Conservation (phyloP, 257 asterid species). For the Solanum arcanum region DNA sequence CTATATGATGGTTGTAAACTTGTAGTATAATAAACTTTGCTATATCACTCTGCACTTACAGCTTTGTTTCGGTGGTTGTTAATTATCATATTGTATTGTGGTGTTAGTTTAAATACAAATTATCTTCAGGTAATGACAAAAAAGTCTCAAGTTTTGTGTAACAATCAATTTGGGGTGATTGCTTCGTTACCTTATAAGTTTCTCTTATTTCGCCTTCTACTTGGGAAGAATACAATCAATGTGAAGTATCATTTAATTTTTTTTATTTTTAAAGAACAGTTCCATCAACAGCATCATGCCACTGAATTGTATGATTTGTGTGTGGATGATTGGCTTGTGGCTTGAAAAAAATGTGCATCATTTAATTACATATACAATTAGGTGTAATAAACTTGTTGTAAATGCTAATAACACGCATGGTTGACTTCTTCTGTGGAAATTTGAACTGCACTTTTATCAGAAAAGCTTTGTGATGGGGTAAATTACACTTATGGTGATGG, state of each 20-base stretch:
- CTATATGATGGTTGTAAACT: neutral
- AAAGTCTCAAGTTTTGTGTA: neutral
- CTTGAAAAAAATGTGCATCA: too few relatives aligned
- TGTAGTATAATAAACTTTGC: neutral
- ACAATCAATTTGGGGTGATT: neutral
- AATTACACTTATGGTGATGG: neutral
- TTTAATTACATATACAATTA: too few relatives aligned
- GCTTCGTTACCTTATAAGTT: neutral
- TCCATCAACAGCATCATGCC: too few relatives aligned
- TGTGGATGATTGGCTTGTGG: too few relatives aligned
- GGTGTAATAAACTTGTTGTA: neutral
- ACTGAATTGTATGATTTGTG: too few relatives aligned
- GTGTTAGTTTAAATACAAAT: neutral
- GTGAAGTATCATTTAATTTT: too few relatives aligned
- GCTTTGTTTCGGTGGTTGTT: neutral
- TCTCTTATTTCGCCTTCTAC: neutral
- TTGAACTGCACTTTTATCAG: neutral
- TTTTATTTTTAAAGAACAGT: too few relatives aligned
- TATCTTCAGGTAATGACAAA: neutral
- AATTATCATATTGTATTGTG: neutral
- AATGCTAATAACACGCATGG: neutral
- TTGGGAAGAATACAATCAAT: neutral
- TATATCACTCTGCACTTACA: neutral
- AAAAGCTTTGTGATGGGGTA: neutral
- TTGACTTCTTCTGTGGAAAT: neutral